Evolutionary conservation across 2,329 filamentous ascomycete species (phyloP).

Genomic region (Hypoxylon sp.): DNA sequence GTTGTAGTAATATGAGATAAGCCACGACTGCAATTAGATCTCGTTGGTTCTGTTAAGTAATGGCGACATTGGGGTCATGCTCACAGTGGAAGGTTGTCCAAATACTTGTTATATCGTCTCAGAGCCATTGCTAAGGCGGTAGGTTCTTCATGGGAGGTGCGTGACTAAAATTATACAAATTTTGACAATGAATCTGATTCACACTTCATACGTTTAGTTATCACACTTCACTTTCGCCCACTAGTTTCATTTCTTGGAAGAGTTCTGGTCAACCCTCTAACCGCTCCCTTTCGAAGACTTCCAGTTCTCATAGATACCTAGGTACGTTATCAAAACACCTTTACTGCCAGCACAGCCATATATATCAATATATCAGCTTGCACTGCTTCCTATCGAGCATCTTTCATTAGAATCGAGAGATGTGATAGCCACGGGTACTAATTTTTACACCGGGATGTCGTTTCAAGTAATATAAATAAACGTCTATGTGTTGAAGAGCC

Average conservation of each 20-base stretch:
- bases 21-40: no score
- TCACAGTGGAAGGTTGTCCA: no score
- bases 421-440: conserved; percentile 19
- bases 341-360: conserved; percentile 52
- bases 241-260: conserved; percentile 28
- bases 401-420: conserved; percentile 35
- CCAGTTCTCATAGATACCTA: conserved; percentile 51
- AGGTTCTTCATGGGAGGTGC: no score
- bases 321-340: conserved; percentile 32
- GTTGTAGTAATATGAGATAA: no score
- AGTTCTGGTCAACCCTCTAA: conserved; percentile 53
- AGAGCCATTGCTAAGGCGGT: no score
- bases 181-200: no score
- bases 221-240: no score
- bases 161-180: no score
- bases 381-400: conserved; percentile 20
- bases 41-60: no score
- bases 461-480: conserved; percentile 45
- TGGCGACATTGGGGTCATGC: no score
- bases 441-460: conserved; percentile 33
- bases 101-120: no score
- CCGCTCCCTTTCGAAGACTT: conserved; percentile 48
- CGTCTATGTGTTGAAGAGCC: conserved; percentile 48
- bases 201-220: no score
- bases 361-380: conserved; percentile 49